phyloP scores from a whole-genome alignment of 306 rosid genomes.

The Citrullus colocynthis region DNA sequence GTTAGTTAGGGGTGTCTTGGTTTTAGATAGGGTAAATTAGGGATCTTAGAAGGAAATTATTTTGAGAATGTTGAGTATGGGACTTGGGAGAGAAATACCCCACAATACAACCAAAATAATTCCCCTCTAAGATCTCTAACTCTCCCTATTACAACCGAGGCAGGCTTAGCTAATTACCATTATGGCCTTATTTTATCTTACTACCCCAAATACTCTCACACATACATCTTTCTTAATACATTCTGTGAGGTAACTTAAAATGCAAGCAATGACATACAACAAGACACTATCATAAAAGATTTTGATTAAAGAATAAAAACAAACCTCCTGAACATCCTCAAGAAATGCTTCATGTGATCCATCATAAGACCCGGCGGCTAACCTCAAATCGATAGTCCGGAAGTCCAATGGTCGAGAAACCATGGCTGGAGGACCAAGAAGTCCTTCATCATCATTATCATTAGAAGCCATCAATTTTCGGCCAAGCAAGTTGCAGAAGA shows the following conservation, averaged over 20 bases:
- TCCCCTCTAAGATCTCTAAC: neutral
- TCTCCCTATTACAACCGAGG: neutral
- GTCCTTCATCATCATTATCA: slow-evolving; percentile 98
- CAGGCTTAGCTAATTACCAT: neutral
- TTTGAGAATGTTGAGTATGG: neutral
- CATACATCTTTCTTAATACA: neutral
- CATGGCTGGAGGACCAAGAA: slow-evolving; percentile 93
- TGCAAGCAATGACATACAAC: neutral
- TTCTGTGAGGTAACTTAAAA: neutral
- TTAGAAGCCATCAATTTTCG: slow-evolving; percentile 66
- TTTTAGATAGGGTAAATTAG: neutral
- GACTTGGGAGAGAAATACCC: neutral
- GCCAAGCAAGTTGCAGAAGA: slow-evolving; percentile 92
- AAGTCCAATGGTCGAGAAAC: slow-evolving; percentile 92
- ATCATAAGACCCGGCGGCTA: slow-evolving; percentile 83
- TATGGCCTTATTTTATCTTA: neutral
- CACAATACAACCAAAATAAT: neutral
- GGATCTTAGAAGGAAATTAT: neutral
- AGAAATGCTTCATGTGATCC: slow-evolving; percentile 82
- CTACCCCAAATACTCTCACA: neutral
- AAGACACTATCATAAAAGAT: neutral
- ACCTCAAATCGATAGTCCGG: slow-evolving; percentile 84
- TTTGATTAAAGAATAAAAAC: slow-evolving; percentile 14
- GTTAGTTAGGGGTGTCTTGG: neutral
- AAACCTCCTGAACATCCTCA: slow-evolving; percentile 91